Evolutionary conservation across 2,329 filamentous ascomycete species (phyloP), one percentile per base, ranked within the genome.

Genomic region (Bipolaris cookei): DNA sequence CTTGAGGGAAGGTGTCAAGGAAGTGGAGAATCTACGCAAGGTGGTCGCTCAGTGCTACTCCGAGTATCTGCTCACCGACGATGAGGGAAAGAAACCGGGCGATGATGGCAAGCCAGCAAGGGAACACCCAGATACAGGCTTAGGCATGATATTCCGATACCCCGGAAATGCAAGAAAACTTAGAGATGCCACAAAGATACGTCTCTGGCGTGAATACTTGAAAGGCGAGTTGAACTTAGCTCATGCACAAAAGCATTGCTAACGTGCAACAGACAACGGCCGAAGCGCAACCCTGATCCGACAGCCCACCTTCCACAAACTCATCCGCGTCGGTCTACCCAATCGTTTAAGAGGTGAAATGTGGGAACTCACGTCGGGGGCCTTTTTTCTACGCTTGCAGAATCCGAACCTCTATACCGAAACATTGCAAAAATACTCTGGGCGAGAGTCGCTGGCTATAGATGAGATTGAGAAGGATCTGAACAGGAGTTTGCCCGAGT

Each of bases 391-490:
- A 56, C 88, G 94, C 25, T 83, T 99, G 13, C 90, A 97, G 70
- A 91, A 90, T 56, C 95, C 95, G 1, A 90, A 86, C 10, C 80
- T 94, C 4, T 99, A 94, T 71, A 80, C 84, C 42, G 91, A 99
- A 56, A 98, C 93, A 0, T 80, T 99, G 42, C 82, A 86, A 49
- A 94, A 95, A 72, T 93, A 89, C 67, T 86, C 89, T 6, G 95
- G 95, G 6, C 86, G 89, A 71, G 91, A 96, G 65, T 98, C 94
- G 10, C 84, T 99, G 59, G 95, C 95, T 42, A 98, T 98, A 67
- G 95, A 99, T 74, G 95, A 99, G 81, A 99, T 99, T 64, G 95
- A 99, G 74, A 99, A 99, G 77, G 95, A 99, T 73, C 80, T 99
- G 47, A 99, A 99, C 77, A 88, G 95, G 65, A 97, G 93, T 82